Base-by-base conservation (phyloP, 768 basidiomycete genomes). In the Amanita subjunquillea region DNA sequence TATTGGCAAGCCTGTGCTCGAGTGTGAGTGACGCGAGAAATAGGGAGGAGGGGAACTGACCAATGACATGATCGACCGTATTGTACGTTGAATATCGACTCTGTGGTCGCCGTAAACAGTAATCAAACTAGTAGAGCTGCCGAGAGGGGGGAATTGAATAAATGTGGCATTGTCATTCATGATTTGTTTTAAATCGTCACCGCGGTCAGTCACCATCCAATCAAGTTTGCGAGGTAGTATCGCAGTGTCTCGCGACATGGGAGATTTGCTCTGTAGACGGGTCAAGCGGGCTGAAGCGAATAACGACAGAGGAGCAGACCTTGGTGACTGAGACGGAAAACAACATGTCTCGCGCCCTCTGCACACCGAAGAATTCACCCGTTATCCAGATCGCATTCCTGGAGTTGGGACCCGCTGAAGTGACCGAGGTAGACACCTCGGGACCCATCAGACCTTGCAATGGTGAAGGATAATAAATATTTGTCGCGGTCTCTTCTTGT, bases 151-250 rank as follows among this genome's bases (percentile, higher is more conserved):
- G 60, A 96, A 90, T 61, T 92, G 87, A 56, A 99, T 87, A 64
- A 87, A 97, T 4, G 94, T 95, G 6, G 91, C 92, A 57, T 97
- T 97, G 71, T 99, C 95, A 59, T 80, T 83, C 93, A 96, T 97
- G 63, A 93, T 80, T 4, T 83, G 76, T 68, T 85, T 91, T 62
- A 99, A 72, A 57, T 98, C 95, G 27, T 97, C 94, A 9, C 87
- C 73, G n/a, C 89, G 83, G 66, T 99, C 91, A n/a, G 88, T 90
- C 51, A 96, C 81, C 81, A 99, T 87, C 94, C 95, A 97, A 62
- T 99, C 95, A 56, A 99, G 76, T 66, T 99, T 99, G 56, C 95
- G 86, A 53, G 95, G 95, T 22, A 96, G 78, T 51, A 97, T 87
- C 4, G 92, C 90, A 13, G 91, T 92, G 64, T 99, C 94, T 55